Evolutionary conservation across 2,329 filamentous ascomycete genomes (phyloP).

Genomic region (Orbilia blumenaviensis): DNA sequence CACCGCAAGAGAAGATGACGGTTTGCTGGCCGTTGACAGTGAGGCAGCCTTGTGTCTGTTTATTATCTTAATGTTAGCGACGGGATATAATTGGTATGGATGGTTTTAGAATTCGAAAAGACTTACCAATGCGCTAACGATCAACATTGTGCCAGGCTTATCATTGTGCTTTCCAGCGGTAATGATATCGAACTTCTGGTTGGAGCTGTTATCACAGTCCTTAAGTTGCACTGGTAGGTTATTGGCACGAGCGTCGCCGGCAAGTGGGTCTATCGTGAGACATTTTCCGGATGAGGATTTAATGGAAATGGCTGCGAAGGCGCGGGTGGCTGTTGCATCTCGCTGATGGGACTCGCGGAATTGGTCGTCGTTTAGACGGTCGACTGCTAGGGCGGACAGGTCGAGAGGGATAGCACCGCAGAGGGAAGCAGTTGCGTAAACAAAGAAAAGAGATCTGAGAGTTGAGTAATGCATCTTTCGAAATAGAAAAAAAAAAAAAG

Average conservation of each 20-base stretch:
- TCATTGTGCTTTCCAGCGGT: slow-evolving; percentile 67
- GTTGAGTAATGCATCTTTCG: slow-evolving; percentile 41
- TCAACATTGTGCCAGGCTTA: slow-evolving; percentile 63
- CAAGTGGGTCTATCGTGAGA: slow-evolving; percentile 65
- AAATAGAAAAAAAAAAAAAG: neutral
- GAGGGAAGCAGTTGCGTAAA: slow-evolving; percentile 19
- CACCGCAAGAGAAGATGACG: slow-evolving; percentile 69
- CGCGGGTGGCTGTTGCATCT: slow-evolving; percentile 64
- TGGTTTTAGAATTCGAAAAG: too few relatives aligned
- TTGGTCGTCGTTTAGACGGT: slow-evolving; percentile 64
- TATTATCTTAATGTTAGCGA: slow-evolving; percentile 10
- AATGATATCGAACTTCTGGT: slow-evolving; percentile 67
- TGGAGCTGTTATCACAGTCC: slow-evolving; percentile 63
- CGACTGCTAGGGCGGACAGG: slow-evolving; percentile 62
- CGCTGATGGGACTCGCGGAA: slow-evolving; percentile 65
- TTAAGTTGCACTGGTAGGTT: slow-evolving; percentile 65
- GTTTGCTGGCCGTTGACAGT: slow-evolving; percentile 70
- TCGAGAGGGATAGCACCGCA: slow-evolving; percentile 11
- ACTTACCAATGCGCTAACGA: slow-evolving; percentile 67
- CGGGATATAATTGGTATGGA: neutral
- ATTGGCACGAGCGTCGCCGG: slow-evolving; percentile 68
- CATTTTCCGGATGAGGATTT: slow-evolving; percentile 63
- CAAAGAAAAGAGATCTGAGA: slow-evolving; percentile 9
- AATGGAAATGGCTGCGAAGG: slow-evolving; percentile 64
- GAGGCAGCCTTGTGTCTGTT: slow-evolving; percentile 68